Base-by-base conservation (phyloP, 2,329 filamentous ascomycete species). In the Xylariaceae sp. region DNA sequence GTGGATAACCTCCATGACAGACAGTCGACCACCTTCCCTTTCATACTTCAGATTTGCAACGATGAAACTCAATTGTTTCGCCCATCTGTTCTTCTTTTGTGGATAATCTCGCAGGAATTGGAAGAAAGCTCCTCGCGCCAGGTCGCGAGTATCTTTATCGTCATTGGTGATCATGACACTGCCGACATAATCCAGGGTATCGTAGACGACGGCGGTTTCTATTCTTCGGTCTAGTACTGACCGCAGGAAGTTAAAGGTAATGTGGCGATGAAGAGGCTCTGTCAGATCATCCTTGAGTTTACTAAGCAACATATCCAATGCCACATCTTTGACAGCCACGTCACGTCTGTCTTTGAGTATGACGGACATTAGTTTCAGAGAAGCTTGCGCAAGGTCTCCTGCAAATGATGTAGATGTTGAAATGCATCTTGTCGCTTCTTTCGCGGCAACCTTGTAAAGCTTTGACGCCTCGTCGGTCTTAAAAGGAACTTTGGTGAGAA, bases 81-180 rank as follows among this genome's bases (percentile, higher is more conserved):
- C 82, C 86, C 94, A 95, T 11, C 94, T 83, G 58, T 86, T 89
- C 72, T 92, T 92, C 65, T 89, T 91, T 70, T 97, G 94, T 0
- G 94, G 93, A 67, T 97, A 99, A 48, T 97, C 92, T 61, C 92
- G 85, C 50, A 99, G 77, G 74, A 99, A 99, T 62, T 97, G 91
- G 71, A 96, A 88, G 72, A 95, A 99, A 11, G 91, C 88, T 16
- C 91, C 91, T 51, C 94, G 83, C 11, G 93, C 92, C 30, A 96
- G 79, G 69, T 97, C 91, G 46, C 94, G 84, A 2, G 93, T 93
- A 60, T 89, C 86, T 63, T 89, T 88, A 63, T 95, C 92, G 58
- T 96, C 91, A 68, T 97, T 97, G 37, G 89, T 96, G 51, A 99
- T 89, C 92, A 97, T 97, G 70, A 97, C 88, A 3, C 84, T 87